A percentile compares a stretch with the other conserved stretches of the same genome.
Evolutionary conservation across 495 filamentous ascomycete genomes (phyloP).

Genomic region (Mytilinidion resinicola): DNA sequence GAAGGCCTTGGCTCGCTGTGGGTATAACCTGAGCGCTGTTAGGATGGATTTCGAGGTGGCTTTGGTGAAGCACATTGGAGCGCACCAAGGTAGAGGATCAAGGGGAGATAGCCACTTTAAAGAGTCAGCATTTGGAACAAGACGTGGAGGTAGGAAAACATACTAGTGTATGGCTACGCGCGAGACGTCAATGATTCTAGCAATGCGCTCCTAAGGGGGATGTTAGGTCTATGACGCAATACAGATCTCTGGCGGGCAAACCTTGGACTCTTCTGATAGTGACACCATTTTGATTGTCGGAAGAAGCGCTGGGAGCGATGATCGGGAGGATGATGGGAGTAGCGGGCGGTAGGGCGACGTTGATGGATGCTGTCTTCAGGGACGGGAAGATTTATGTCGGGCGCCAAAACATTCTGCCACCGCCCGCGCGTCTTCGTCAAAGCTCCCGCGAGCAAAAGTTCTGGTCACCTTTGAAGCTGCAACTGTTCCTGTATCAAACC

Average conservation of each 20-base stretch:
- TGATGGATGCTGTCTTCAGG: slow-evolving; percentile 4
- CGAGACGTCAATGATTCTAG: slow-evolving; percentile 88
- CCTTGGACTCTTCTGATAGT: slow-evolving; percentile 96
- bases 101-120: slow-evolving; percentile 82
- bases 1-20: slow-evolving; percentile 85
- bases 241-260: slow-evolving; percentile 34
- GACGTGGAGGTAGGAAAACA: slow-evolving; percentile 19
- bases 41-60: slow-evolving; percentile 6
- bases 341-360: not conserved
- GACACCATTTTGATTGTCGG: slow-evolving; percentile 42
- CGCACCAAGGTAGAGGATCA: slow-evolving; percentile 95
- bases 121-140: slow-evolving; percentile 32
- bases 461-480: no score
- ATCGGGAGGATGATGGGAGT: not conserved
- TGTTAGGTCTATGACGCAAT: slow-evolving; percentile 12
- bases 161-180: slow-evolving; percentile 97
- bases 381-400: not conserved
- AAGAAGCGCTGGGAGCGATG: not conserved
- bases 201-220: slow-evolving; percentile 76
- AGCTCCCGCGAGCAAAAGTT: no score
- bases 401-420: no score
- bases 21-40: slow-evolving; percentile 64
- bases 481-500: no score
- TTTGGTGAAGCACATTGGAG: not conserved
- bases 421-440: no score